These are phyloP conservation scores for Fraxinus baroniana DNA, from an alignment of 305 asterid genomes.

Conservation along the genomic window DNA sequence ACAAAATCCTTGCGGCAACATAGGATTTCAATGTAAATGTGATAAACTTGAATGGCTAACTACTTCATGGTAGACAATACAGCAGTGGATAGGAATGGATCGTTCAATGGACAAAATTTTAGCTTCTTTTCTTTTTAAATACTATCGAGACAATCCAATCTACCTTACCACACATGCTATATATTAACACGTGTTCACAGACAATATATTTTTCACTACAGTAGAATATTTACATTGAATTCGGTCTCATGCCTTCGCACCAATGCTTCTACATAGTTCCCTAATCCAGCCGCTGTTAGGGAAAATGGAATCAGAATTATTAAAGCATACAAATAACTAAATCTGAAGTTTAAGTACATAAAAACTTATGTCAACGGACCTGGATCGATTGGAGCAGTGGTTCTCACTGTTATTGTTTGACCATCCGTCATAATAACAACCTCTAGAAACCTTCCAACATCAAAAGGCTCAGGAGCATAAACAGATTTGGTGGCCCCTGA, in stretches of 20 bases:
- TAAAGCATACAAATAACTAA: background rate
- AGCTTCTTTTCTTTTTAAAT: background rate
- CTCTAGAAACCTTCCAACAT: slow-evolving; percentile 73
- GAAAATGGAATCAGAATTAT: slow-evolving; percentile 21
- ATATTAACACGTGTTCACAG: slow-evolving; percentile 6
- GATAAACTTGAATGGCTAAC: background rate
- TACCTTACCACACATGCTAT: background rate
- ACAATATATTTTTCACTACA: background rate
- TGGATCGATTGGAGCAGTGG: slow-evolving; percentile 83
- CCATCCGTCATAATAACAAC: slow-evolving; percentile 58
- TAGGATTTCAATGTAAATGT: background rate
- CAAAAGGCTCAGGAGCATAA: slow-evolving; percentile 95
- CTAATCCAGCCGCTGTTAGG: slow-evolving; percentile 90
- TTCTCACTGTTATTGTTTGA: slow-evolving; percentile 45
- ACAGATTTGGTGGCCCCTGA: slow-evolving; percentile 85
- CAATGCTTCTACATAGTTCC: slow-evolving; percentile 95
- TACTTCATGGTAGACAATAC: background rate
- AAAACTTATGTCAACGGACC: slow-evolving; percentile 40
- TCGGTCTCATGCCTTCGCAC: slow-evolving; percentile 92
- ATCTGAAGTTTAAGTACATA: background rate
- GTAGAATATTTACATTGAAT: slow-evolving; percentile 58
- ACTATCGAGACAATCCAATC: background rate
- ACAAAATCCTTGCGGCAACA: background rate
- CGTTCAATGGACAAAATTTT: background rate
- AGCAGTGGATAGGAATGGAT: background rate